These are phyloP conservation scores for Aspergillus panamensis DNA, from an alignment of 495 filamentous ascomycete genomes.

Conservation along the genomic window DNA sequence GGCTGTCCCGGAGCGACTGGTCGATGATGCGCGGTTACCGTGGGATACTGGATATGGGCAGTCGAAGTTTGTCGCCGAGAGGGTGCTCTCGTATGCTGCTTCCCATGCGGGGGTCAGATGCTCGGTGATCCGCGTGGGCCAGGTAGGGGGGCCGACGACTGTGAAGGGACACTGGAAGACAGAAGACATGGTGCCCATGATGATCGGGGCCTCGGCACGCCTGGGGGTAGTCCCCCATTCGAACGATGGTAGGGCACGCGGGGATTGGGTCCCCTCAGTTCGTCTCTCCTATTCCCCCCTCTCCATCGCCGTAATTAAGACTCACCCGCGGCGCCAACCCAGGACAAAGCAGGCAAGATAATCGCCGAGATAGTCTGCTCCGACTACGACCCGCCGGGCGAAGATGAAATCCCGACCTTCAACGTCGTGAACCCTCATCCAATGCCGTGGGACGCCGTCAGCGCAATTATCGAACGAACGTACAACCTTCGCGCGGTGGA, in stretches of 20 bases:
- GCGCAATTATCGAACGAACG: not conserved
- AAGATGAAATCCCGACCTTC: not conserved
- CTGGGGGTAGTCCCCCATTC: conserved; percentile 15
- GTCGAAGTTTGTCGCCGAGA: conserved; percentile 52
- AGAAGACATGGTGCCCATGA: conserved; percentile 34
- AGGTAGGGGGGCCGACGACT: conserved; percentile 50
- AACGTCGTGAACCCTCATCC: not conserved
- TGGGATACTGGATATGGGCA: conserved; percentile 48
- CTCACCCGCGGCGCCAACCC: not conserved
- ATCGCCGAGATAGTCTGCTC: conserved; percentile 7
- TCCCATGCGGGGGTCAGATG: conserved; percentile 35
- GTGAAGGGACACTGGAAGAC: conserved; percentile 31
- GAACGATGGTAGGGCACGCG: conserved; percentile 1
- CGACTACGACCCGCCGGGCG: not conserved
- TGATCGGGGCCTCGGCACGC: conserved; percentile 26
- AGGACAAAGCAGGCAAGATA: conserved; percentile 19
- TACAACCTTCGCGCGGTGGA: not conserved
- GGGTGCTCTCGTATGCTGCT: conserved; percentile 46
- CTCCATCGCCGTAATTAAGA: not conserved
- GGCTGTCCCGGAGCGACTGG: conserved; percentile 41
- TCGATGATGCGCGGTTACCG: conserved; percentile 38
- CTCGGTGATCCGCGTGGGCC: conserved; percentile 52
- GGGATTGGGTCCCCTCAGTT: conserved; percentile 23
- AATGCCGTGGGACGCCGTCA: not conserved
- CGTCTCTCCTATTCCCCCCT: not conserved